A percentile compares a stretch with the other conserved stretches of the same genome.
Evolutionary conservation across 805 yeast species (phyloP).

Genomic region (Sugiyamaella marilandica): DNA sequence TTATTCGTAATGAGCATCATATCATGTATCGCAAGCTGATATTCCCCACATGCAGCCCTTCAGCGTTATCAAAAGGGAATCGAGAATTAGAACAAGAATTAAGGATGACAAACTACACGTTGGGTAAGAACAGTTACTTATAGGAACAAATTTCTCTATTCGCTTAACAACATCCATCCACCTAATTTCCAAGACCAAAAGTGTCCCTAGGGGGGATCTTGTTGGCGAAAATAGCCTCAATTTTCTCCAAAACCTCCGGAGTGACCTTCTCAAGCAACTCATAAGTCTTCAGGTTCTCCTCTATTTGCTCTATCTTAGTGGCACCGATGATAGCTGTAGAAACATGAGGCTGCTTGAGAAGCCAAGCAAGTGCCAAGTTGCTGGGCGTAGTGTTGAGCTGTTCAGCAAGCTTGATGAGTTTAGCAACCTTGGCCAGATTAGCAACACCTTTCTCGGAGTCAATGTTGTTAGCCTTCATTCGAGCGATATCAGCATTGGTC

Average conservation of each 20-base stretch:
- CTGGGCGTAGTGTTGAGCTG: slow-evolving; percentile 22
- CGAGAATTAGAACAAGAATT: too few species aligned
- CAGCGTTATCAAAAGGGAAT: too few species aligned
- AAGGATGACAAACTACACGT: too few species aligned
- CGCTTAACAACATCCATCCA: not conserved
- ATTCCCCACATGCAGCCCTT: too few species aligned
- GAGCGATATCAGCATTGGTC: slow-evolving; percentile 9
- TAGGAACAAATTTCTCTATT: too few species aligned
- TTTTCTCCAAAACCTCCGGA: slow-evolving; percentile 20
- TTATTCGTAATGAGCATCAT: too few species aligned
- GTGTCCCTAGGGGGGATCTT: slow-evolving; percentile 18
- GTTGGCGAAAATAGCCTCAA: slow-evolving; percentile 24
- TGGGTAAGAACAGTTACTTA: too few species aligned
- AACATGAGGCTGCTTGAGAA: slow-evolving; percentile 24
- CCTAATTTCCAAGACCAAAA: not conserved
- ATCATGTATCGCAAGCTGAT: too few species aligned
- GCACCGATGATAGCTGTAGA: slow-evolving; percentile 26
- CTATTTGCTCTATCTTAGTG: slow-evolving; percentile 20
- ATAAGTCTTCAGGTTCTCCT: slow-evolving; percentile 24
- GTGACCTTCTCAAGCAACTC: slow-evolving; percentile 22
- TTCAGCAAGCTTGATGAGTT: slow-evolving; percentile 21
- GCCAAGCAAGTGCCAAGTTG: slow-evolving; percentile 28
- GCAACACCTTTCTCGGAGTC: slow-evolving; percentile 22
- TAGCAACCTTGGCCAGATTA: slow-evolving; percentile 21
- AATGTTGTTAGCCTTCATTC: slow-evolving; percentile 7